Evolutionary conservation across 2,329 filamentous ascomycete genomes (phyloP), one percentile per base, ranked within the genome.

Genomic region (Coniochaeta sp.): DNA sequence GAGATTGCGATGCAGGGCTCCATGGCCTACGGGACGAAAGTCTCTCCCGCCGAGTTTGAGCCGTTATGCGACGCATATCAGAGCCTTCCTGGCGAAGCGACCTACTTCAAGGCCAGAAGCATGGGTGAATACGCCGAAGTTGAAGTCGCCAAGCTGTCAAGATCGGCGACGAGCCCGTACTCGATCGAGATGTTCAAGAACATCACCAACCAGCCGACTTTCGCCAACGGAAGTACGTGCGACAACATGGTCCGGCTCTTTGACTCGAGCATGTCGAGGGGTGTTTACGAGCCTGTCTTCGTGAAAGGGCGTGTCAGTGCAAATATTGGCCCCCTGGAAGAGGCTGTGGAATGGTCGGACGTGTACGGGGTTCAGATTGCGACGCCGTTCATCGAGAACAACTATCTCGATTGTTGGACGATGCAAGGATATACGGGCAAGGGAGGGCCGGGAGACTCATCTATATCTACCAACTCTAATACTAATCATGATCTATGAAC

Each of bases 131-230:
- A 70, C 62, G 62, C 72, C 60, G 67, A 67, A 38, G 58, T 73
- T 3, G 66, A 71, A 57, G 69, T 69, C 67, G 22, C 31, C n/a
- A 8, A 4, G 22, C 19, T 55, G 31, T 5, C 28, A 31, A 26
- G 17, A 16, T 56, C 31, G 8, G 28, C n/a, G 11, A 22, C 60
- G 2, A 60, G 61, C 54, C 68, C 72, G 0, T 79, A 75, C 61
- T 72, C 76, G 0, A 63, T 81, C 4, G 65, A 67, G 1, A 77
- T 81, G 60, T 78, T 78, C 68, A 65, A 72, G 64, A 83, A 83
- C 66, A 71, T 81, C 55, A 83, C 81, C 3, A 84, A 84, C 66
- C 82, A 85, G 67, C 80, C 81, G 73, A 83, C 79, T 0, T 74
- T 82, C 12, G 82, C 83, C 54, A 72, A 71, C 61, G 77, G 81